Evolutionary conservation across 2,329 filamentous ascomycete genomes (phyloP), one percentile per base, ranked within the genome.

Genomic region (Penicillium decumbens): DNA sequence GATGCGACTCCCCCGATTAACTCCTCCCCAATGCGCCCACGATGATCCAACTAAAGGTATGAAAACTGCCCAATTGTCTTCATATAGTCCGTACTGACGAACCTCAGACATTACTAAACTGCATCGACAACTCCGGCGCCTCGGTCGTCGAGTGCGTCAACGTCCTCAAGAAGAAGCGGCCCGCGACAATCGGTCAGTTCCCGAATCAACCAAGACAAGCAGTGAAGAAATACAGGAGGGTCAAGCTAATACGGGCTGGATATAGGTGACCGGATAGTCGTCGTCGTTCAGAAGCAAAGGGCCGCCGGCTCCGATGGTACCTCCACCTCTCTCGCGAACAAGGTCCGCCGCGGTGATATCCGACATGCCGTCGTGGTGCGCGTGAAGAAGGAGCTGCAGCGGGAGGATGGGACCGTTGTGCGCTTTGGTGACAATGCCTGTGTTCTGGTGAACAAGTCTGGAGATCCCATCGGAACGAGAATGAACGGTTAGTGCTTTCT

Each of bases 101-200:
- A 5, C 10, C 15, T 23, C 61, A 96, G 93, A 88, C 91, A 70
- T 89, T 98, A 83, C 82, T 98, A 65, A 96, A 93, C 76, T 97
- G 93, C 85, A 97, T 98, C 83, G 93, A 98, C 85, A 98, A 96
- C 79, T 97, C 93, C 59, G 93, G 93, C 70, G 93, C 93, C 62
- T 91, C 93, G 64, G 80, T 98, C 60, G 93, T 97, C 75, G 93
- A 98, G 77, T 98, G 93, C 76, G 88, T 87, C 70, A 87, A 92
- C 70, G 87, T 97, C 56, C 78, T 98, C 65, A 89, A 89, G 67
- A 93, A 92, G 77, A 95, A 96, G 77, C 83, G 85, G 43, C 65
- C 72, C 65, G 93, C 92, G 52, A 86, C 85, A 66, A 91, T 98
- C 66, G 93, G 91, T 95, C 80, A 64, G 80, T 58, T 28, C 27